These are phyloP conservation scores for Pichia californica DNA, from an alignment of 805 yeast species.

Conservation along the genomic window DNA sequence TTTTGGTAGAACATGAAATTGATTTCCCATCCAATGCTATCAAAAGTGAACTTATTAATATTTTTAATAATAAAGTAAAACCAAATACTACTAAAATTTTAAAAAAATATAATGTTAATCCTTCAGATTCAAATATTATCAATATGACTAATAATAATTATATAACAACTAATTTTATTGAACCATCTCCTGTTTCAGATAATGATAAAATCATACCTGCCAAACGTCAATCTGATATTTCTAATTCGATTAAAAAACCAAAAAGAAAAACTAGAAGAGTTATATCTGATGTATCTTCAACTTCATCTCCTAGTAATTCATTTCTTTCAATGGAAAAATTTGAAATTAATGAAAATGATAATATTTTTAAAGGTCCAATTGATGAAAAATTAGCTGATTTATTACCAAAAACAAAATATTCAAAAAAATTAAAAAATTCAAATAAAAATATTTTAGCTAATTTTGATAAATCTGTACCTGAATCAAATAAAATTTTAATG, in stretches of 20 bases:
- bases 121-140: not conserved
- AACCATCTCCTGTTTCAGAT: slow-evolving; percentile 1
- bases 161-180: not conserved
- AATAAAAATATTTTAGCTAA: slow-evolving; percentile 12
- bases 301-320: slow-evolving; percentile 12
- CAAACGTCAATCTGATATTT: slow-evolving; percentile 8
- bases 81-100: slow-evolving; percentile 42
- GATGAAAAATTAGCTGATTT: slow-evolving; percentile 10
- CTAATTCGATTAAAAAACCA: not conserved
- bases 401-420: slow-evolving; percentile 1
- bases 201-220: slow-evolving; percentile 8
- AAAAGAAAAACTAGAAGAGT: slow-evolving; percentile 4
- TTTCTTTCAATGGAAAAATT: slow-evolving; percentile 20
- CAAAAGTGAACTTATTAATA: slow-evolving; percentile 55
- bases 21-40: slow-evolving; percentile 55
- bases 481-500: not conserved
- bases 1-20: slow-evolving; percentile 60
- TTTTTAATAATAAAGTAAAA: slow-evolving; percentile 50
- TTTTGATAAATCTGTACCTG: slow-evolving; percentile 16
- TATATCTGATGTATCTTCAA: not conserved
- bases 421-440: slow-evolving; percentile 6
- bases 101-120: slow-evolving; percentile 17
- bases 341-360: slow-evolving; percentile 17
- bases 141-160: not conserved
- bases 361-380: slow-evolving; percentile 11